Percentiles rank a stretch among this genome's conserved stretches.
Evolutionary conservation across 2,329 filamentous ascomycete genomes (phyloP).

Genomic region (Incumbomyces lentus): DNA sequence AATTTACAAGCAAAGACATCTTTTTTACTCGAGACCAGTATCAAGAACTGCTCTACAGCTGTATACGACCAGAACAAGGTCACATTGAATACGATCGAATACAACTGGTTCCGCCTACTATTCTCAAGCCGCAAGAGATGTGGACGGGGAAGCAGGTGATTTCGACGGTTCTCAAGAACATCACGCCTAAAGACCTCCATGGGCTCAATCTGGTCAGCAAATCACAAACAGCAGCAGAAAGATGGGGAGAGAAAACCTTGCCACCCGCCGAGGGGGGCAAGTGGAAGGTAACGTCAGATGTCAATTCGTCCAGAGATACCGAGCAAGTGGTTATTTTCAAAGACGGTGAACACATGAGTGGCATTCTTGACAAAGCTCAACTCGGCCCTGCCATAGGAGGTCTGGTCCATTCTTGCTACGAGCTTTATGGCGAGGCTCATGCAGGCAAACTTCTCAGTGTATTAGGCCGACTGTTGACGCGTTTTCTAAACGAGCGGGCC

Average conservation of each 20-base stretch:
- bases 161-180: slow-evolving; percentile 85
- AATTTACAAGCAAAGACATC: slow-evolving; percentile 80
- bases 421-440: slow-evolving; percentile 77
- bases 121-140: slow-evolving; percentile 67
- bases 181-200: slow-evolving; percentile 64
- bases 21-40: slow-evolving; percentile 85
- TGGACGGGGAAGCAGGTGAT: slow-evolving; percentile 98
- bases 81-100: slow-evolving; percentile 78
- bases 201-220: slow-evolving; percentile 71
- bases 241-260: slow-evolving; percentile 55
- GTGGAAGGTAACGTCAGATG: slow-evolving; percentile 16
- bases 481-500: slow-evolving; percentile 82
- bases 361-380: slow-evolving; percentile 92
- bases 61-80: slow-evolving; percentile 77
- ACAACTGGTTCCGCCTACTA: slow-evolving; percentile 66
- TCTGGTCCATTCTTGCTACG: slow-evolving; percentile 83
- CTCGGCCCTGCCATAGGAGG: slow-evolving; percentile 80
- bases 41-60: slow-evolving; percentile 85
- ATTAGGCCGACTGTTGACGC: slow-evolving; percentile 77
- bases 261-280: slow-evolving; percentile 33
- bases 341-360: slow-evolving; percentile 76
- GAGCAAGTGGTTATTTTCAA: slow-evolving; percentile 74
- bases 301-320: slow-evolving; percentile 38
- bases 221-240: slow-evolving; percentile 63
- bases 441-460: slow-evolving; percentile 84